Percentiles rank a stretch among this genome's conserved stretches.
These are phyloP conservation scores for Tolypocladium tundrense DNA, from an alignment of 2,329 filamentous ascomycete species.

Conservation along the genomic window DNA sequence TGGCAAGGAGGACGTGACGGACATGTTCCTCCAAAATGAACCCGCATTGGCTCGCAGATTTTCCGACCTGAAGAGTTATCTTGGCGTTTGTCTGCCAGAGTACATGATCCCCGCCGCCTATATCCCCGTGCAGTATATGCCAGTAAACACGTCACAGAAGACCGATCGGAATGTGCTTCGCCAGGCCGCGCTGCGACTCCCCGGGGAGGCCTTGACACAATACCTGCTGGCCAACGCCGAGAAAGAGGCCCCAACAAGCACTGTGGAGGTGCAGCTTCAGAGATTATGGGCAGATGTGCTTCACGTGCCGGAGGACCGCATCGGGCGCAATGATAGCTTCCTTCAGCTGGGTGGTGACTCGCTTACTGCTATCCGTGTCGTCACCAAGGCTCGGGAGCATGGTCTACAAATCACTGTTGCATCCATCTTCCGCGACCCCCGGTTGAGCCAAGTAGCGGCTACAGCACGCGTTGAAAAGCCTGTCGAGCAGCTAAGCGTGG, in stretches of 20 bases:
- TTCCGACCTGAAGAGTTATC: background rate
- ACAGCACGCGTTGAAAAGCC: too few species aligned
- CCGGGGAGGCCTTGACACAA: background rate
- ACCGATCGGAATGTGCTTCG: constrained; percentile 1
- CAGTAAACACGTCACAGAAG: constrained; percentile 3
- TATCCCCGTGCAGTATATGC: constrained; percentile 3
- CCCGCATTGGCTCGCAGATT: too few species aligned
- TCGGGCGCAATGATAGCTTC: constrained; percentile 9
- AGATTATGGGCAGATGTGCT: constrained; percentile 8
- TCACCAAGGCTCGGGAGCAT: background rate
- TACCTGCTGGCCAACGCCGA: background rate
- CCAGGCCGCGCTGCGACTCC: background rate
- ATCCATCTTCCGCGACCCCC: too few species aligned
- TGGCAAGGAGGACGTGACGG: too few species aligned
- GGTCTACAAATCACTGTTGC: too few species aligned
- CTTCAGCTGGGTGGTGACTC: constrained; percentile 11
- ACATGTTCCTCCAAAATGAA: too few species aligned
- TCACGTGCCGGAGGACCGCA: constrained; percentile 1
- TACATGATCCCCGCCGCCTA: constrained; percentile 2
- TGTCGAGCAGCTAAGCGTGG: too few species aligned
- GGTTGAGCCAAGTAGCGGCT: too few species aligned
- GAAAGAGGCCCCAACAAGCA: constrained; percentile 1
- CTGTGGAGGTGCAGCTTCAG: constrained; percentile 4
- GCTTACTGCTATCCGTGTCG: constrained; percentile 10
- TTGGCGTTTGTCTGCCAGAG: background rate